Conservation (phyloP, 2,329 filamentous ascomycete genomes). For the Trichoderma lentiforme region DNA sequence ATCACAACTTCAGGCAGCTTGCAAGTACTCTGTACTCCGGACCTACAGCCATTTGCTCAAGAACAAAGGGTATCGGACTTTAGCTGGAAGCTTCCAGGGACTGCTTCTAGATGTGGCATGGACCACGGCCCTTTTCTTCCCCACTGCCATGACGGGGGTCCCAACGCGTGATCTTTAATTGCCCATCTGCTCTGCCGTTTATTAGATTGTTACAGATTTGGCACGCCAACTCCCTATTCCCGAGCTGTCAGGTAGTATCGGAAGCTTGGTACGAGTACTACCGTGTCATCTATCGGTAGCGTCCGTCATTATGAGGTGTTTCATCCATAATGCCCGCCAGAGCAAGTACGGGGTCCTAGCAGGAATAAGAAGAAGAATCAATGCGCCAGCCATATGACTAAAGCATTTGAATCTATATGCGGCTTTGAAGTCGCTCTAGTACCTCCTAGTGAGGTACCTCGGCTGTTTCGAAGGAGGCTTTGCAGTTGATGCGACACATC, state of each 20-base stretch:
- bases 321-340: neutral
- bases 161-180: neutral
- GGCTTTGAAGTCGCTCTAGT: neutral
- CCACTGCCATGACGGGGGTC: neutral
- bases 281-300: neutral
- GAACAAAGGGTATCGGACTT: neutral
- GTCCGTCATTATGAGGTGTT: neutral
- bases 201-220: neutral
- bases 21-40: neutral
- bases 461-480: neutral
- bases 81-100: neutral
- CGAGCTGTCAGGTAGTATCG: neutral
- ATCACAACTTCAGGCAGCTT: neutral
- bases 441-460: neutral
- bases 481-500: neutral
- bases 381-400: neutral
- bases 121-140: neutral
- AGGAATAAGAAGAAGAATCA: neutral
- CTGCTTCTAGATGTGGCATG: slow-evolving; percentile 5
- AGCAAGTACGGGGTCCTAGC: neutral
- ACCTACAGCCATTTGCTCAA: neutral
- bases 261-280: neutral
- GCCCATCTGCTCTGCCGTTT: neutral
- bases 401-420: neutral
- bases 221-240: neutral